A percentile compares a stretch with the other conserved stretches of the same genome.
phyloP scores from a whole-genome alignment of 2,329 filamentous ascomycete genomes.

The Diatrype stigma region DNA sequence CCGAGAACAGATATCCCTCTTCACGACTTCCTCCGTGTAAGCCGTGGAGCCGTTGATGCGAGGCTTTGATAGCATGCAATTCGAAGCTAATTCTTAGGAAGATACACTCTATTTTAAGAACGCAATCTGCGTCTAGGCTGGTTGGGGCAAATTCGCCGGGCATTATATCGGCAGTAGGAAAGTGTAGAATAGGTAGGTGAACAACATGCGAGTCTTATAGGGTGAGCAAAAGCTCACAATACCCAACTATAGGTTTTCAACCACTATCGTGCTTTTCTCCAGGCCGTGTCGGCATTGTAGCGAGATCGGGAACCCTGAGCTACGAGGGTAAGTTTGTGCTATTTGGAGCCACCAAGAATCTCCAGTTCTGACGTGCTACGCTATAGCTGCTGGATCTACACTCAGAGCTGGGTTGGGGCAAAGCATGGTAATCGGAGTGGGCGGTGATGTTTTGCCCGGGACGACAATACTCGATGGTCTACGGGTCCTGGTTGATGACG shows the following conservation, averaged over 20 bases:
- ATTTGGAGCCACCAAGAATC: neutral
- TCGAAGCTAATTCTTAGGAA: slow-evolving; percentile 25
- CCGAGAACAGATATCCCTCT: slow-evolving; percentile 53
- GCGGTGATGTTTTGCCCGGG: slow-evolving; percentile 67
- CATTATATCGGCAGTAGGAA: slow-evolving; percentile 67
- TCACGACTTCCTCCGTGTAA: slow-evolving; percentile 65
- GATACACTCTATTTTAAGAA: slow-evolving; percentile 65
- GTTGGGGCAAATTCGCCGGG: slow-evolving; percentile 72
- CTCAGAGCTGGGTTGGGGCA: slow-evolving; percentile 67
- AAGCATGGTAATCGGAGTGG: slow-evolving; percentile 69
- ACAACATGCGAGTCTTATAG: neutral
- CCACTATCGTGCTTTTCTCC: slow-evolving; percentile 68
- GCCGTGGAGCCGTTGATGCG: slow-evolving; percentile 12
- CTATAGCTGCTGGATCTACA: slow-evolving; percentile 61
- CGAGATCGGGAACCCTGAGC: slow-evolving; percentile 70
- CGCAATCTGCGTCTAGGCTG: slow-evolving; percentile 64
- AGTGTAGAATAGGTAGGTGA: slow-evolving; percentile 40
- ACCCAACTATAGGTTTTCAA: slow-evolving; percentile 64
- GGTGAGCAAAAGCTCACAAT: neutral
- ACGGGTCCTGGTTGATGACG: slow-evolving; percentile 60
- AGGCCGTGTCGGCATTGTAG: slow-evolving; percentile 65
- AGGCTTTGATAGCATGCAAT: neutral
- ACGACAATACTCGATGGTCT: slow-evolving; percentile 71
- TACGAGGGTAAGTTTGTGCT: slow-evolving; percentile 49
- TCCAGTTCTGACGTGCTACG: neutral